Conservation (phyloP, 352 stramenopile genomes). For the Globisporangium canariense region DNA sequence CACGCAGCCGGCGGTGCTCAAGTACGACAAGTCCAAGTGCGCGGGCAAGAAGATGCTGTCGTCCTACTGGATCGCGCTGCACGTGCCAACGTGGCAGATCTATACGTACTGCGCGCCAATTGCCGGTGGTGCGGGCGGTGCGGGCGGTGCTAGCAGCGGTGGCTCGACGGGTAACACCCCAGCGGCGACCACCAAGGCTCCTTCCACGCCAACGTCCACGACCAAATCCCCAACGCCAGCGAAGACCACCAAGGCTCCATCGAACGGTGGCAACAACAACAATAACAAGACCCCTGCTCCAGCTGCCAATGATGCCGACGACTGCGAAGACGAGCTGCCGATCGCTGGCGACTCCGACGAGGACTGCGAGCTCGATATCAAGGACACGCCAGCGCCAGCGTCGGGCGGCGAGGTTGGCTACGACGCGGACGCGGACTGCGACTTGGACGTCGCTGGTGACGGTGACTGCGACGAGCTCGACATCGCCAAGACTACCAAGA, state of each 20-base stretch:
- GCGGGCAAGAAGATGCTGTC: background rate
- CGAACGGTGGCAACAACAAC: constrained; percentile 7
- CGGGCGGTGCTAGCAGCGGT: background rate
- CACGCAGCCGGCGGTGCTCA: constrained; percentile 24
- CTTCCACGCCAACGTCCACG: constrained; percentile 1
- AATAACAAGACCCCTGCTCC: background rate
- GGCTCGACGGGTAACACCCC: background rate
- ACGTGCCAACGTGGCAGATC: constrained; percentile 41
- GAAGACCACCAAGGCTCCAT: constrained; percentile 8
- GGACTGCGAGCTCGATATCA: too few species aligned
- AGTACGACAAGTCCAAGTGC: constrained; percentile 41
- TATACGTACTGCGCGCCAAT: constrained; percentile 48
- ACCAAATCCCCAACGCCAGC: background rate
- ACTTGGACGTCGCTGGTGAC: too few species aligned
- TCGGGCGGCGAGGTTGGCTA: too few species aligned
- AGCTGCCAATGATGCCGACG: background rate
- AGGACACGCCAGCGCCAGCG: too few species aligned
- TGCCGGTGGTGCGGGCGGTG: constrained; percentile 8
- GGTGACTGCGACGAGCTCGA: too few species aligned
- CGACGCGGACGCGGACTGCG: too few species aligned
- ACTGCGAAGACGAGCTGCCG: too few species aligned
- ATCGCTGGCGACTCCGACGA: too few species aligned
- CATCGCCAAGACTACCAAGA: too few species aligned
- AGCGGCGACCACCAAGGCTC: constrained; percentile 2
- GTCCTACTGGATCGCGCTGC: constrained; percentile 37